Evolutionary conservation across 768 basidiomycete genomes (phyloP), one percentile per base, ranked within the genome.

Genomic region (Mycena polygramma): DNA sequence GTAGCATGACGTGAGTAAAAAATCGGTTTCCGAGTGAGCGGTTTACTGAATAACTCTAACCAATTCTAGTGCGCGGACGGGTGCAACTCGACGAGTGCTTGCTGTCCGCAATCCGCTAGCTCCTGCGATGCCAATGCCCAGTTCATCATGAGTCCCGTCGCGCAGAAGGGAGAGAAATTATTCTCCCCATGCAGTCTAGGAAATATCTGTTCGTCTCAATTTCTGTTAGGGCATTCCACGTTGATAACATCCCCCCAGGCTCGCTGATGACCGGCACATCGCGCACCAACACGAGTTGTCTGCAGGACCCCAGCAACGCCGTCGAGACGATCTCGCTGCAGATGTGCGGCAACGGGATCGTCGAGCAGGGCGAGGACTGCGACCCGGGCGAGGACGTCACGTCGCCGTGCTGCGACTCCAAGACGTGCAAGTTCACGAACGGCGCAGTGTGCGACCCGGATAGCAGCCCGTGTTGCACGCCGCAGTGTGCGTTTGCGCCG

Each of bases 121-220:
- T 81, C 83, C 9, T 97, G 95, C 77, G 81, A 90, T 79, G 89
- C 94, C 8, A 83, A 85, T 68, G 85, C 88, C 2, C 81, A 88
- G 70, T 96, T 89, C 81, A 89, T 97, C 81, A 96, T 97, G 95
- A 94, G 89, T 75, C 93, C 94, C 7, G 89, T 91, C n/a, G 85
- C 92, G 14, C 82, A 88, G 69, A 70, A 84, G 2, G 86, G 85
- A 43, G 93, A 96, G 77, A 87, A 85, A 69, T 77, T 81, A 15
- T 97, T 97, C 77, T 94, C 93, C 0, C 89, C 83, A 15, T 97
- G 95, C 81, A 90, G 85, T 61, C 76, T 96, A 41, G 95, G 95
- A 54, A 96, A 96, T 78, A 90, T 96, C 66, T 96, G 95, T 93
- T 75, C 70, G 89, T 80, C 15, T 48, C 36, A n/a, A 20, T 41